These are phyloP conservation scores for Selaginella moellendorffii DNA, from an alignment of 75 land plant species.

Conservation along the genomic window DNA sequence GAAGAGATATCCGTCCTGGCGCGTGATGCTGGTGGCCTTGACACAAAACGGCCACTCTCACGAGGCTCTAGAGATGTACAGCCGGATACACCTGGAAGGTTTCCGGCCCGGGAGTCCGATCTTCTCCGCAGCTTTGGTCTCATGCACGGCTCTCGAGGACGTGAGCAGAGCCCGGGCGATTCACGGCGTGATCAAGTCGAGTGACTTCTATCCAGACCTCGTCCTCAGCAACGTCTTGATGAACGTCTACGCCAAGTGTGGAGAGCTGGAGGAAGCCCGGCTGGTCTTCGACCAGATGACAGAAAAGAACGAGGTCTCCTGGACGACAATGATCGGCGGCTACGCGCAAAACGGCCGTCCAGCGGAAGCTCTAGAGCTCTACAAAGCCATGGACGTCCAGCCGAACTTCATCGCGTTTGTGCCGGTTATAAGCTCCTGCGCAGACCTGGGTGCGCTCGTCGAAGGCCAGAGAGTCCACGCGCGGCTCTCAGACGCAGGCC, in stretches of 20 bases:
- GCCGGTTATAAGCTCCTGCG: constrained; percentile 40
- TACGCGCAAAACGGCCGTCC: not conserved
- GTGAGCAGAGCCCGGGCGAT: not conserved
- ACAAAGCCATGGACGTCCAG: not conserved
- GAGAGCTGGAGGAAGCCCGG: not conserved
- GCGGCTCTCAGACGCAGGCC: constrained; percentile 23
- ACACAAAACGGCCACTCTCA: not conserved
- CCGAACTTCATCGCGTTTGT: constrained; percentile 40
- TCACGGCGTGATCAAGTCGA: not conserved
- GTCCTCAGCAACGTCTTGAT: not conserved
- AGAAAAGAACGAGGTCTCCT: not conserved
- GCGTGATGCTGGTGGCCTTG: not conserved
- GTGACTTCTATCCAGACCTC: not conserved
- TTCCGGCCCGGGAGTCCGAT: not conserved
- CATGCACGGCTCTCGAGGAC: not conserved
- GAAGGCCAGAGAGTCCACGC: constrained; percentile 41
- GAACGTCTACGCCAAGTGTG: not conserved
- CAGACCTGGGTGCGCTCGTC: constrained; percentile 11
- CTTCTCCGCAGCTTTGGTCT: not conserved
- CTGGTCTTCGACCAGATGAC: not conserved
- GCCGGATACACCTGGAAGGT: not conserved
- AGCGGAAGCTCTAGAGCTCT: not conserved
- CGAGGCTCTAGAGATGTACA: not conserved
- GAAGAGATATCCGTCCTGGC: not conserved
- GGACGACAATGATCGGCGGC: not conserved